Evolutionary conservation across 2,329 filamentous ascomycete genomes (phyloP).

Genomic region (Cladorrhinum sp.): DNA sequence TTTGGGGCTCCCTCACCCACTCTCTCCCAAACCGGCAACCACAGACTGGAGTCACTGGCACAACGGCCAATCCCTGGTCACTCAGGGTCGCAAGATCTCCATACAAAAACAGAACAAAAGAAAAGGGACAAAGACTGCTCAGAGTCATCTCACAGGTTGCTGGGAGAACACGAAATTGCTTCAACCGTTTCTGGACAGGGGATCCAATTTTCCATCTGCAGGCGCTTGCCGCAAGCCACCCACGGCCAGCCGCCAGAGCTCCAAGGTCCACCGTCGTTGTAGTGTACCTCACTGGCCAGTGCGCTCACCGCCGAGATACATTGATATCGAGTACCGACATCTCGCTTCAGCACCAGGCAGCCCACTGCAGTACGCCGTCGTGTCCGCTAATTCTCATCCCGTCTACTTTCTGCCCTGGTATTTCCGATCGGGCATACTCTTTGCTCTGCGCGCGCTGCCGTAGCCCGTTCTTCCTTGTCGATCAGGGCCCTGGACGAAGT

Average conservation of each 20-base stretch:
- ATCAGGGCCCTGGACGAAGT: slow-evolving; percentile 10
- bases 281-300: slow-evolving; percentile 26
- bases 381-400: background rate
- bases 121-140: slow-evolving; percentile 17
- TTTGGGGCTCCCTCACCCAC: background rate
- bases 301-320: slow-evolving; percentile 20
- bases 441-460: background rate
- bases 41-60: slow-evolving; percentile 1
- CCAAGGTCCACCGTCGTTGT: slow-evolving; percentile 18
- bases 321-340: slow-evolving; percentile 25
- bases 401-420: slow-evolving; percentile 9
- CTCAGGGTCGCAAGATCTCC: background rate
- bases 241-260: background rate
- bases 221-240: slow-evolving; percentile 26
- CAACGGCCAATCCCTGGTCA: slow-evolving; percentile 8
- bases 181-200: slow-evolving; percentile 29
- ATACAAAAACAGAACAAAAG: background rate
- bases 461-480: slow-evolving; percentile 12
- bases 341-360: slow-evolving; percentile 11
- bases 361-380: slow-evolving; percentile 4
- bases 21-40: slow-evolving; percentile 17
- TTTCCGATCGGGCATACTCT: background rate
- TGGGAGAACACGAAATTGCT: slow-evolving; percentile 29
- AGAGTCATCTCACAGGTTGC: slow-evolving; percentile 15
- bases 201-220: slow-evolving; percentile 24